Conservation (phyloP, 306 rosid genomes). For the Pyrus betulifolia region DNA sequence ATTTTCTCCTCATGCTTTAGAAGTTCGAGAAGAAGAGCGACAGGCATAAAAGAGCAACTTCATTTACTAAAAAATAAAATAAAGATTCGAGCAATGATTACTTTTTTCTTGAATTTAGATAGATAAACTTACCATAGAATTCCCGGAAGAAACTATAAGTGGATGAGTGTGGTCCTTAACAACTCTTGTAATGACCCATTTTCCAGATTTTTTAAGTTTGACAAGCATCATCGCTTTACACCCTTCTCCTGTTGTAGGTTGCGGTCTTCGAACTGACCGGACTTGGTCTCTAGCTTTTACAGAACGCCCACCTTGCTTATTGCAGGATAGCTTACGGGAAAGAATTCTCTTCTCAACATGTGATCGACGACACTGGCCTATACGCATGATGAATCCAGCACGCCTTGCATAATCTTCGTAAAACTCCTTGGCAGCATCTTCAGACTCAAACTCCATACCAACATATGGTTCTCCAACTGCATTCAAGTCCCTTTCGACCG, state of each 20-base stretch:
- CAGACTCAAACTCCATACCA: constrained; percentile 7
- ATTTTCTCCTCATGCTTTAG: not conserved
- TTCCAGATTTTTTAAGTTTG: constrained; percentile 28
- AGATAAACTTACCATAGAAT: not conserved
- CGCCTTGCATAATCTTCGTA: not conserved
- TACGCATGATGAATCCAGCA: not conserved
- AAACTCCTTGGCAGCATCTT: not conserved
- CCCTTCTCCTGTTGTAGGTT: constrained; percentile 33
- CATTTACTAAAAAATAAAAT: not conserved
- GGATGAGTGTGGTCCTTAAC: constrained; percentile 20
- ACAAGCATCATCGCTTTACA: constrained; percentile 39
- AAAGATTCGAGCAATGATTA: not conserved
- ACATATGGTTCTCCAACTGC: not conserved
- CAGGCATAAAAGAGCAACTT: not conserved
- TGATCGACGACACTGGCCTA: not conserved
- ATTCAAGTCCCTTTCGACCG: not conserved
- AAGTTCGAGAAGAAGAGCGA: not conserved
- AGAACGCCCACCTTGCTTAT: not conserved
- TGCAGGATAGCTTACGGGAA: not conserved
- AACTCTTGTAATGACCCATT: constrained; percentile 36
- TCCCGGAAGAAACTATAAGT: not conserved
- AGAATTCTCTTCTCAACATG: constrained; percentile 6
- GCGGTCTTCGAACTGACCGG: constrained; percentile 17
- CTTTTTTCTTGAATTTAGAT: not conserved
- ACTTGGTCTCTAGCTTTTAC: constrained; percentile 9